Base-by-base conservation (phyloP, 1,284 basidiomycete genomes). In the Fomes fomentarius region DNA sequence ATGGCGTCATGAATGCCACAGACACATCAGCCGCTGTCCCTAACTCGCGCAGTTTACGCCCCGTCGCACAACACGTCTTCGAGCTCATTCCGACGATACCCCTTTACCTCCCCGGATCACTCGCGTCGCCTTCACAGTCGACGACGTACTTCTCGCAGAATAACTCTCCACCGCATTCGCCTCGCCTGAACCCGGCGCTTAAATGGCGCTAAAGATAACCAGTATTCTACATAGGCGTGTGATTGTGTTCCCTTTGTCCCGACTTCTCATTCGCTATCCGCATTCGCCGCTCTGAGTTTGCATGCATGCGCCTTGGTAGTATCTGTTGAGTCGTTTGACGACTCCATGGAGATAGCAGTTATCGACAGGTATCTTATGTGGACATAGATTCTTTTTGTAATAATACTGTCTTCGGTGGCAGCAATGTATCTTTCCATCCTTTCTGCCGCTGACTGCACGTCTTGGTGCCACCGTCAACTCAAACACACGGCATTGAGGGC, bases 31-130 rank as follows among this genome's bases (percentile, higher is more conserved):
- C 68, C 35, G 72, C 71, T 14, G 77, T 63, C 39, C 74, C 71
- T 17, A 47, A 53, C 34, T 38, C 62, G 14, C 59, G 69, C 30
- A 56, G 57, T 26, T 52, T 77, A 77, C 47, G 78, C 2, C 65
- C 82, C 10, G 73, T 83, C 22, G 78, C 81, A 4, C 90, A 91
- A 61, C 86, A 91, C 60, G 85, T 92, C n/a, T 90, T 91, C 61
- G 89, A 92, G 69, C 76, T 92, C 30, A 82, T 89, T 28, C 90
- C 91, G 0, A 92, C 90, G 0, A 83, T 90, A 41, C 89, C 86
- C 6, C 72, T 92, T 12, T 85, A 79, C 64, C 75, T 83, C 2
- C 83, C 84, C 12, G 82, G 76, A 11, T 80, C 84, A 14, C 68
- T 90, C 43, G 77, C 82, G 4, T 87, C 87, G 1, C 87, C 87